Base-by-base conservation (phyloP, 345 rosid species). In the Turritis glabra region DNA sequence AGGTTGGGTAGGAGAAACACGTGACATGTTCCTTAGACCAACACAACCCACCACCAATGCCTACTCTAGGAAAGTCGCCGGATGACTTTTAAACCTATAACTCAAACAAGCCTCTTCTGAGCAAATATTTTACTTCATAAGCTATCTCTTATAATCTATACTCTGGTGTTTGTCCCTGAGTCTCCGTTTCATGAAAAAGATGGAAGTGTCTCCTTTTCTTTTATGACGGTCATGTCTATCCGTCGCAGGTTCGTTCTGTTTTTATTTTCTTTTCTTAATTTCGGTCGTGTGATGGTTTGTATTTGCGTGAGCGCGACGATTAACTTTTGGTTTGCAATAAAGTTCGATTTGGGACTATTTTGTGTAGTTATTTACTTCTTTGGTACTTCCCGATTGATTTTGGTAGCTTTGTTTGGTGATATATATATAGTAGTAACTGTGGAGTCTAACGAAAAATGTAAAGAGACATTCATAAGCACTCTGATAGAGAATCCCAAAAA, bases 1-100 rank as follows among this genome's bases (percentile, higher is more conserved):
- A 6, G 96, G 92, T 35, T 90, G 95, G 87, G 79, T 68, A 12
- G 79, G 74, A 21, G 91, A 75, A 71, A 79, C 85, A 18, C 87
- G 80, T 18, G 87, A 81, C 79, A 53, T 60, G 79, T 83, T 71
- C 72, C 86, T 85, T 13, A 79, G 87, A 76, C 85, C 88, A 77
- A 80, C 85, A 43, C 86, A 82, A 41, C 82, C 81, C 21, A 68
- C 84, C 43, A 81, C 80, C 72, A 77, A 83, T 51, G 70, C 80
- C 63, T 83, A 79, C 59, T 12, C 73, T 5, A 80, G 95, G 79
- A 91, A 87, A 72, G 91, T 85, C 63, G 86, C 80, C 10, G 93
- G 89, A 63, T 87, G 75, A 81, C 40, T 30, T 50, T 17, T 32
- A 69, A 54, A 46, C 71, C 53, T 19, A 25, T 32, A 40, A 44